phyloP scores from a whole-genome alignment of 208 protist species.

The Strigomonas culicis region DNA sequence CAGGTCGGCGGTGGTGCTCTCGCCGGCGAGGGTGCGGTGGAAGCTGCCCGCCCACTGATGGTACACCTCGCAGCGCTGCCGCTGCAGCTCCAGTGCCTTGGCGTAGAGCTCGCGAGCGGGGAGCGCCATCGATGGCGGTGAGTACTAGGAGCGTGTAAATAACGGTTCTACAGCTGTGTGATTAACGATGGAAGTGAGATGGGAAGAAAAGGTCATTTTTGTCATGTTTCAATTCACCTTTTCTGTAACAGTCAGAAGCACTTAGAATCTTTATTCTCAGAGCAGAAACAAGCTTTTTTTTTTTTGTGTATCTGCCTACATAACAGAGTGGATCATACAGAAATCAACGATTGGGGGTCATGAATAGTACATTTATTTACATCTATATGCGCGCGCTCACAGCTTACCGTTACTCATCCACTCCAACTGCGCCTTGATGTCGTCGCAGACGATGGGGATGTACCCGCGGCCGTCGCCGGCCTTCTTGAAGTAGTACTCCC shows the following conservation, averaged over 20 bases:
- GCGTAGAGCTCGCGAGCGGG: neutral
- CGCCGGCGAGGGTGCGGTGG: conserved; percentile 38
- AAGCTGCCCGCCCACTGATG: conserved; percentile 52
- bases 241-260: too few species aligned
- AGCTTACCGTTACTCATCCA: conserved; percentile 85
- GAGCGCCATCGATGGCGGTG: too few species aligned
- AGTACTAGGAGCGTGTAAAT: too few species aligned
- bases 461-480: conserved; percentile 70
- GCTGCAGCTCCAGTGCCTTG: conserved; percentile 40
- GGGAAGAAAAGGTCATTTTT: too few species aligned
- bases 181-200: too few species aligned
- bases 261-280: too few species aligned
- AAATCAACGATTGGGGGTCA: neutral
- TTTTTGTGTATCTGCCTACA: conserved; percentile 4
- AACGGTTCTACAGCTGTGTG: too few species aligned
- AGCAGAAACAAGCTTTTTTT: conserved; percentile 1
- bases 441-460: conserved; percentile 71
- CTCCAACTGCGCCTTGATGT: conserved; percentile 72
- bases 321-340: neutral
- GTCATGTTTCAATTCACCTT: too few species aligned
- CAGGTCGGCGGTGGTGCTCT: conserved; percentile 33
- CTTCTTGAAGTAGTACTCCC: conserved; percentile 71
- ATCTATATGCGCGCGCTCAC: conserved; percentile 15
- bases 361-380: neutral
- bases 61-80: conserved; percentile 60